Evolutionary conservation across 495 filamentous ascomycete species (phyloP).

Genomic region (Aspergillus wentii): DNA sequence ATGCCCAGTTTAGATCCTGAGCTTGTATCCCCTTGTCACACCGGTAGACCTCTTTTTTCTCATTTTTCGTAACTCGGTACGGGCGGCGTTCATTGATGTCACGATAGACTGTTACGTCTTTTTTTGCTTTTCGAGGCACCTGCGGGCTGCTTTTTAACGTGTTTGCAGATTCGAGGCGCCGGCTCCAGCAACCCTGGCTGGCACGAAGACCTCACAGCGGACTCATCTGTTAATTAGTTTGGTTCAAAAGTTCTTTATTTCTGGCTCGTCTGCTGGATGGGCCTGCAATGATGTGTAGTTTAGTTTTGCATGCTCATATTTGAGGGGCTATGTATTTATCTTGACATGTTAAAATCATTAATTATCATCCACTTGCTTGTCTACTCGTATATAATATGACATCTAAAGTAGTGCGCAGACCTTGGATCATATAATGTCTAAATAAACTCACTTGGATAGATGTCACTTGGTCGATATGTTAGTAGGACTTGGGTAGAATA

Average conservation of each 20-base stretch:
- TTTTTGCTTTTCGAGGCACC: slow-evolving; percentile 13
- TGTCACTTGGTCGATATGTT: no score
- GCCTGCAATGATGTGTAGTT: slow-evolving; percentile 13
- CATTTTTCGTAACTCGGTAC: slow-evolving; percentile 35
- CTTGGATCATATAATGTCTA: no score
- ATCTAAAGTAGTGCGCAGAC: no score
- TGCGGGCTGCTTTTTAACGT: no score
- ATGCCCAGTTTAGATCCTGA: slow-evolving; percentile 20
- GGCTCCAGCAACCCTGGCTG: no score
- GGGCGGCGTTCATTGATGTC: slow-evolving; percentile 42
- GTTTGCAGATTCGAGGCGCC: no score
- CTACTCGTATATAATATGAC: not conserved
- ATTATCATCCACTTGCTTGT: not conserved
- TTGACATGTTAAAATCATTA: not conserved
- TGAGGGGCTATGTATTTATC: slow-evolving; percentile 10
- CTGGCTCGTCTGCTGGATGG: slow-evolving; percentile 7
- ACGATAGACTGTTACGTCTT: slow-evolving; percentile 37
- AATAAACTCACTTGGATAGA: no score
- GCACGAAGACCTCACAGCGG: no score
- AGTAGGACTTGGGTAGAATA: no score
- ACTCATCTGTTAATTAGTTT: slow-evolving; percentile 10
- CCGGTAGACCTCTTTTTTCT: slow-evolving; percentile 33
- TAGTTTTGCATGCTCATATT: slow-evolving; percentile 18
- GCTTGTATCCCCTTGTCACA: slow-evolving; percentile 26
- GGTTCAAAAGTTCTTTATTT: slow-evolving; percentile 12